phyloP scores from a whole-genome alignment of 495 filamentous ascomycete genomes.

The Xylaria flabelliformis region DNA sequence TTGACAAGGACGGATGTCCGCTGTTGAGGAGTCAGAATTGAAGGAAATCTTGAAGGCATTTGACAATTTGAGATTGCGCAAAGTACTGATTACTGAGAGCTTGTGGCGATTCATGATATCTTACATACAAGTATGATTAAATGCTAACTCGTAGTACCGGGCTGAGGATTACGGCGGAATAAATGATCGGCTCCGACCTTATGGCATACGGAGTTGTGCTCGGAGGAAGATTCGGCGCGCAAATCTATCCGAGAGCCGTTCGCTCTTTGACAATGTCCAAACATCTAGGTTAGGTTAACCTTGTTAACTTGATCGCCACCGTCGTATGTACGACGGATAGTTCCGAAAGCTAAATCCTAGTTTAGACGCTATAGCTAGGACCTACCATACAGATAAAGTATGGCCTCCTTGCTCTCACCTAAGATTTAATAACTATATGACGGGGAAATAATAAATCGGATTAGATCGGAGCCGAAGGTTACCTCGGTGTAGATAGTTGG shows the following conservation, averaged over 20 bases:
- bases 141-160: no score
- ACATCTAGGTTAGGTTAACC: no score
- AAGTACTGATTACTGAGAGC: not conserved
- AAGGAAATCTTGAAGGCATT: not conserved
- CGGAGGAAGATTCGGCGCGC: not conserved
- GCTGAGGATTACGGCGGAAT: not conserved
- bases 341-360: not conserved
- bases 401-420: not conserved
- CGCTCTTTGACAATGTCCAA: no score
- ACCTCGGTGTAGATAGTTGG: not conserved
- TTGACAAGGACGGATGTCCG: not conserved
- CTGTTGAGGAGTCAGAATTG: not conserved
- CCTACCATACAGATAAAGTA: no score
- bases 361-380: no score
- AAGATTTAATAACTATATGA: not conserved
- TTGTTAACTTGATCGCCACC: not conserved
- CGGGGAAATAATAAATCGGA: not conserved
- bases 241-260: not conserved
- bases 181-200: not conserved
- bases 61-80: no score
- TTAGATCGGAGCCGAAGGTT: not conserved
- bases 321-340: conserved; percentile 6
- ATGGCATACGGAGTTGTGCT: not conserved
- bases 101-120: no score
- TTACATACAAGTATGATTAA: no score